Percentiles rank a stretch among this genome's conserved stretches.
Conservation (phyloP, 2,329 filamentous ascomycete species). For the Verticillium albo-atrum region DNA sequence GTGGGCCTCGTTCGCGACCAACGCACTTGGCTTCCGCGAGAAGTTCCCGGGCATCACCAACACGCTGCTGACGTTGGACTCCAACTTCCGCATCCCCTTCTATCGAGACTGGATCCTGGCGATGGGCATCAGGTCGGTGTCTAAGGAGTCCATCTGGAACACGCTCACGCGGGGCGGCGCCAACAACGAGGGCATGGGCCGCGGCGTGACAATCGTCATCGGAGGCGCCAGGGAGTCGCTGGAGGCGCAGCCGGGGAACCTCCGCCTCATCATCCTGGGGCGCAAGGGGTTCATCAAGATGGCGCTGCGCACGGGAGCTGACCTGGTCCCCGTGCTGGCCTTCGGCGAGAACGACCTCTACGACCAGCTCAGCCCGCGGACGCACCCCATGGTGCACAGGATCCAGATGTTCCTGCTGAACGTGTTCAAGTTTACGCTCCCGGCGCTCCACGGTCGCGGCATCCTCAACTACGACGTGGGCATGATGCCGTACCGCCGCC, state of each 20-base stretch:
- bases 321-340: slow-evolving; percentile 84
- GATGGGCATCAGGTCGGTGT: slow-evolving; percentile 84
- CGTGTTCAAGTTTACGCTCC: slow-evolving; percentile 85
- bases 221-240: slow-evolving; percentile 91
- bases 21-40: slow-evolving; percentile 79
- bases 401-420: slow-evolving; percentile 82
- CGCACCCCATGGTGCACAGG: slow-evolving; percentile 75
- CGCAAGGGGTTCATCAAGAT: slow-evolving; percentile 94
- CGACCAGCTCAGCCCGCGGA: slow-evolving; percentile 75
- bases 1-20: slow-evolving; percentile 85
- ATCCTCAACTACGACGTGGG: slow-evolving; percentile 98
- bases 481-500: slow-evolving; percentile 85
- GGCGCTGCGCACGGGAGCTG: slow-evolving; percentile 85
- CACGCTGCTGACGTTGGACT: slow-evolving; percentile 87
- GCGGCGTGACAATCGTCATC: slow-evolving; percentile 94
- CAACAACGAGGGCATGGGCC: slow-evolving; percentile 80
- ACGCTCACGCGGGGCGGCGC: slow-evolving; percentile 73
- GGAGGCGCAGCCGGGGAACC: slow-evolving; percentile 72
- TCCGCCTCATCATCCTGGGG: slow-evolving; percentile 74
- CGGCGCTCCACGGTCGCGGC: slow-evolving; percentile 82
- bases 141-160: slow-evolving; percentile 87
- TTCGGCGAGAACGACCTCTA: slow-evolving; percentile 98
- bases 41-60: slow-evolving; percentile 96
- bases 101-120: slow-evolving; percentile 92
- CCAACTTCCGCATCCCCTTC: slow-evolving; percentile 89